Base-by-base conservation (phyloP, 805 yeast species). In the Wickerhamiella cacticola region DNA sequence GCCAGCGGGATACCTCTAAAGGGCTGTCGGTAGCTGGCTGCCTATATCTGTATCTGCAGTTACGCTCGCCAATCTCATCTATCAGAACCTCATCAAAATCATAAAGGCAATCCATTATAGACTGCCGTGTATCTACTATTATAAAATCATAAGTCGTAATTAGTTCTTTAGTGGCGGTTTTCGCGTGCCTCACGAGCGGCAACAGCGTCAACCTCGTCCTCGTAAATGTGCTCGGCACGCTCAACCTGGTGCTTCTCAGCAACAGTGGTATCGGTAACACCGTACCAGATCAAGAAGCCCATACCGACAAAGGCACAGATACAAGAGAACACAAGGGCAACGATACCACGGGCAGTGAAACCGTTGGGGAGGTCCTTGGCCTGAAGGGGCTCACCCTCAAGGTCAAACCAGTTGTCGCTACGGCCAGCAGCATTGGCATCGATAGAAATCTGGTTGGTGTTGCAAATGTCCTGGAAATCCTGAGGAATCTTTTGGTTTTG, bases 331-430 rank as follows among this genome's bases (percentile, higher is more conserved):
- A 82, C 89, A 65, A 92, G 69, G 10, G 97, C 97, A 47, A 89
- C 94, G 63, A 82, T 80, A 71, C 98, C 98, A 62, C 82, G 79
- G 50, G 94, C 84, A 45, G 97, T 89, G 76, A 92, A 92, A 16
- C 96, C 96, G 40, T 72, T 62, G 41, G 97, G 97, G 59, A 92
- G 74, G 36, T 67, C 56, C 54, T 70, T 68, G 28, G 55, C 69
- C 68, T 88, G 96, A 34, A 73, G 70, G 62, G 81, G 80, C 68
- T 85, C 78, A 52, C 94, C 94, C 9, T 71, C 64, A 56, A 92
- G 72, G 63, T 89, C 80, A 50, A 77, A 61, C 56, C 60, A 59
- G 68, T 68, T 77, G 62, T 82, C 69, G 38, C 74, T 55, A 69
- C 85, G 83, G 52, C 75, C 95, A 48, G 96, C 98, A 52, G 97